Base-by-base conservation (phyloP, 108 stramenopile genomes). In the Schizochytrium sp. region DNA sequence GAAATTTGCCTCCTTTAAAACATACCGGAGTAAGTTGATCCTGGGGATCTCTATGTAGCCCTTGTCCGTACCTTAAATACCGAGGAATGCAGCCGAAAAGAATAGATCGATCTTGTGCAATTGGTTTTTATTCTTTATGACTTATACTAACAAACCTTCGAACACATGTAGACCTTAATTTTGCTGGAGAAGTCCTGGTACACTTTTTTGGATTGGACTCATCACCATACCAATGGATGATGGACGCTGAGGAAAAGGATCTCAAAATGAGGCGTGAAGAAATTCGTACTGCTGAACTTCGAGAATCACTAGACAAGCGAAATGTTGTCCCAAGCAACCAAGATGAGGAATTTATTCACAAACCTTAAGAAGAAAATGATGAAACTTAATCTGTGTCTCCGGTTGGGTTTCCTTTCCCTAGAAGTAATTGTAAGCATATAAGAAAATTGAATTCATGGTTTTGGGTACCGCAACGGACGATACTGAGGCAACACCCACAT, bases 141-240 rank as follows among this genome's bases (percentile, higher is more conserved):
- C 28, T 28, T 28, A 28, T 58, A 58, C 57, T 58, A 17, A 58
- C 57, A 15, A 58, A 10, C 13, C 57, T 58, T 58, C 57, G 10
- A 28, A 28, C 28, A 28, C 28, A 28, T 28, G 28, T 28, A 28
- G 76, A 83, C 50, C 2, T 83, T 47, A 83, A 83, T 28, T 83
- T 83, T 42, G 76, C 76, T 5, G 76, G 76, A 0, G 76, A 83
- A 53, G 76, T 83, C 50, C 53, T 83, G 28, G 53, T 55, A 17
- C 76, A 83, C 55, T 83, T 83, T 42, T 83, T 83, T 28, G 76
- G 76, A 5, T 53, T 83, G 50, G 28, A 83, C 55, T 55, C 0
- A 15, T 83, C 76, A n/a, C 53, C 47, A 5, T 83, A 83, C 2
- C 76, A 83, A 53, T 83, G 76, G 76, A 55, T 83, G 4, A 7